Evolutionary conservation across 805 yeast genomes (phyloP), one percentile per base, ranked within the genome.

Genomic region (Myxozyma neotropica): DNA sequence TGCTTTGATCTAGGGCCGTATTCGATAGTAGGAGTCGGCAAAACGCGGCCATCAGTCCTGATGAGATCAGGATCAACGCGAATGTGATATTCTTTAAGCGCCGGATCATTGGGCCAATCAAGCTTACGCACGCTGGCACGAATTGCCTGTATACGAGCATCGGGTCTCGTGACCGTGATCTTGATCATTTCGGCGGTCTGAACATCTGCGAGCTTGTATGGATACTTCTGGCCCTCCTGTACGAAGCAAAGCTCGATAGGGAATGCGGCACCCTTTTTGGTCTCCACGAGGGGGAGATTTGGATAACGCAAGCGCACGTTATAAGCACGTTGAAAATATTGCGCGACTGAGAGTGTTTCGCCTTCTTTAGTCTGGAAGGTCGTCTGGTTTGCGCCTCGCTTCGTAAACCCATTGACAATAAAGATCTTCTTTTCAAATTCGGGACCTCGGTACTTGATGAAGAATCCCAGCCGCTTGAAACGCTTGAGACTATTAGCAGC

Each of bases 181-280:
- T 67, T 67, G 43, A 72, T 66, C 63, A 72, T 69, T n/a, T 61
- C 53, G 13, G 67, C 60, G n/a, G 73, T 71, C 52, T 68, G 67
- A 33, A 65, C 63, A 48, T 71, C 74, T 19, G 64, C 54, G 17
- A 72, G 40, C 47, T 71, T 72, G 36, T 73, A 73, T n/a, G 60
- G 68, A 29, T 65, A 72, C 42, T 66, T 66, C 61, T 72, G 74
- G 35, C 75, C 74, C 10, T 69, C 68, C 33, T 63, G 59, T 43
- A 72, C 61, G 12, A 58, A 60, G 52, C 71, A 69, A 0, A 63
- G 65, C 55, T 72, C 75, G 59, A 71, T 64, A 26, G 74, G 74
- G 53, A 72, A 53, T 38, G 54, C 66, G 2, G 56, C 63, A 17
- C 43, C 43, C 5, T 47, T 51, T 45, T 54, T 58, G 2, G 59